Percentiles rank a stretch among this genome's conserved stretches.
phyloP scores from a whole-genome alignment of 164 flowering plant species.

The Annona squamosa region DNA sequence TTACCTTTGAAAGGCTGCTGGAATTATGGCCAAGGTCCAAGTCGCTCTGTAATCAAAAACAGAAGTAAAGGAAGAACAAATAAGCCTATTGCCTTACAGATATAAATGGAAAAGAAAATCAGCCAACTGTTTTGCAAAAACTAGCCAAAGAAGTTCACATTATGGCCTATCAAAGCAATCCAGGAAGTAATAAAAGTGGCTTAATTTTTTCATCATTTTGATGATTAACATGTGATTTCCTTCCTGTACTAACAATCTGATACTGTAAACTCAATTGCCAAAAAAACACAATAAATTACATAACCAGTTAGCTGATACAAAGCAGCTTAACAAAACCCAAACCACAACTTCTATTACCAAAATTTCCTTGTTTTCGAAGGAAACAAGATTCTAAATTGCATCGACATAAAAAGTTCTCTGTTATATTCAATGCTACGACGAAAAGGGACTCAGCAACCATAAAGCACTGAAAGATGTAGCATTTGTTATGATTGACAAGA shows the following conservation, averaged over 20 bases:
- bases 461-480: not conserved
- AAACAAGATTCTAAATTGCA: not conserved
- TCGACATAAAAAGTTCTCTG: not conserved
- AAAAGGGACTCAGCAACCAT: not conserved
- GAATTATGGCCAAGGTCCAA: slow-evolving; percentile 32
- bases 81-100: too few relatives aligned
- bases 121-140: not conserved
- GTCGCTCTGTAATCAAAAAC: slow-evolving; percentile 49
- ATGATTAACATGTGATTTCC: too few relatives aligned
- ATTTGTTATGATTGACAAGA: not conserved
- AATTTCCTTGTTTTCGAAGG: too few relatives aligned
- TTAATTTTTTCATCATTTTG: not conserved
- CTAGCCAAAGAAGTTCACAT: not conserved
- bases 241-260: too few relatives aligned
- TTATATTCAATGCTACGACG: not conserved
- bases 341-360: too few relatives aligned
- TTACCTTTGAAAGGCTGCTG: slow-evolving; percentile 17
- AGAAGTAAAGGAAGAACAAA: too few relatives aligned
- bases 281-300: too few relatives aligned
- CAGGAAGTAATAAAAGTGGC: not conserved
- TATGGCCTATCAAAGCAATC: not conserved
- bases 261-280: too few relatives aligned
- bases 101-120: not conserved
- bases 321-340: too few relatives aligned
- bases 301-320: too few relatives aligned